phyloP scores from a whole-genome alignment of 805 yeast species.

The Naumovozyma castellii region DNA sequence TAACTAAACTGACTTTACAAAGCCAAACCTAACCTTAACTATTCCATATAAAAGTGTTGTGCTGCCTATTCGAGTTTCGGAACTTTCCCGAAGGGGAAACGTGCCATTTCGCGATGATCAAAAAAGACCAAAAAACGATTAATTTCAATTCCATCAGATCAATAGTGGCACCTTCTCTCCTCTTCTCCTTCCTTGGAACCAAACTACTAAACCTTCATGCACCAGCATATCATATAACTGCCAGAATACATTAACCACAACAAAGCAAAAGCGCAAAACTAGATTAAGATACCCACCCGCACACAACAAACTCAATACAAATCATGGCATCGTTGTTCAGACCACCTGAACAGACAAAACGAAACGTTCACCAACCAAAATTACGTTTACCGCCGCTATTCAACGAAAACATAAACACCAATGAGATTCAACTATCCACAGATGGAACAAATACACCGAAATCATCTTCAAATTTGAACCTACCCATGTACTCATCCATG shows the following conservation, averaged over 20 bases:
- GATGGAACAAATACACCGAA: not conserved
- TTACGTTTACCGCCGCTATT: slow-evolving; percentile 33
- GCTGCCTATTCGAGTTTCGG: not conserved
- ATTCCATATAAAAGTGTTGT: too few species aligned
- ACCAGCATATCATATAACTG: too few species aligned
- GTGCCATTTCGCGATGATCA: not conserved
- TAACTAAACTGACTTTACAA: too few species aligned
- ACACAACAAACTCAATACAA: too few species aligned
- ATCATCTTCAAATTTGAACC: slow-evolving; percentile 8
- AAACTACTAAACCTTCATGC: too few species aligned
- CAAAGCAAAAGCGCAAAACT: too few species aligned
- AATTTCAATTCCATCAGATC: too few species aligned
- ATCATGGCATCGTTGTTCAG: slow-evolving; percentile 27
- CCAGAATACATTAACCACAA: too few species aligned
- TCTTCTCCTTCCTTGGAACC: too few species aligned
- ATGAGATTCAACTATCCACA: not conserved
- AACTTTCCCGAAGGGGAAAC: not conserved
- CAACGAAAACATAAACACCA: not conserved
- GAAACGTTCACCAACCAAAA: slow-evolving; percentile 35
- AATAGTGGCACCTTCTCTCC: too few species aligned
- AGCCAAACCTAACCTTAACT: too few species aligned
- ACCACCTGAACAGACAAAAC: slow-evolving; percentile 36
- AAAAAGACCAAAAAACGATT: not conserved
- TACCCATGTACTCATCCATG: slow-evolving; percentile 14
- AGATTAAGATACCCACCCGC: not conserved